Evolutionary conservation across 2,329 filamentous ascomycete genomes (phyloP).

Genomic region (Epichloe sibirici): DNA sequence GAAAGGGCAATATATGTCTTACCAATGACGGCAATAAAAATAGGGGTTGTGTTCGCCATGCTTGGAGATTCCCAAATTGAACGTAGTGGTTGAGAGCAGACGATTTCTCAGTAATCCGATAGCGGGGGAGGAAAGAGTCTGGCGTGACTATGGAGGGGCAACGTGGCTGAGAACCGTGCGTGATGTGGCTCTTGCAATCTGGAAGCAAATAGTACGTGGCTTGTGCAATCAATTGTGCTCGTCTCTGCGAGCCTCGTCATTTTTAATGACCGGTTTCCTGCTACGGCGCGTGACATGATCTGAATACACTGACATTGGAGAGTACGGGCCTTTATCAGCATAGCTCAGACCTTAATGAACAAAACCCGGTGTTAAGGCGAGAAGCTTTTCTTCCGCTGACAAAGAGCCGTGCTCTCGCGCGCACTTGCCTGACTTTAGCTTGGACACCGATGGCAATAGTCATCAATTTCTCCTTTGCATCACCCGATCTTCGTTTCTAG

Average conservation of each 20-base stretch:
- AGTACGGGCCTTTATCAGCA: neutral
- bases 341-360: neutral
- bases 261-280: neutral
- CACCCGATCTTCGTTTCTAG: neutral
- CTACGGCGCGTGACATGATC: neutral
- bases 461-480: neutral
- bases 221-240: neutral
- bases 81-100: conserved; percentile 9
- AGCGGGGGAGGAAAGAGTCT: conserved; percentile 17
- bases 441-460: neutral
- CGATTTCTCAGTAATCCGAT: conserved; percentile 21
- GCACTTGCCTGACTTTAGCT: neutral
- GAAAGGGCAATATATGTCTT: conserved; percentile 6
- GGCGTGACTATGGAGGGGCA: conserved; percentile 1
- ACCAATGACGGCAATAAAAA: conserved; percentile 43
- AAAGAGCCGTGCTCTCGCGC: neutral
- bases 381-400: neutral
- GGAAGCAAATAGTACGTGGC: neutral
- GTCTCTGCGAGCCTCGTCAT: neutral
- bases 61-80: conserved; percentile 8
- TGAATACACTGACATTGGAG: neutral
- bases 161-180: conserved; percentile 2
- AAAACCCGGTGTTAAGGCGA: neutral
- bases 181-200: neutral
- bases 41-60: conserved; percentile 34